Percentiles rank a stretch among this genome's conserved stretches.
These are phyloP conservation scores for Albophoma yamanashiensis DNA, from an alignment of 2,329 filamentous ascomycete genomes.

Conservation along the genomic window DNA sequence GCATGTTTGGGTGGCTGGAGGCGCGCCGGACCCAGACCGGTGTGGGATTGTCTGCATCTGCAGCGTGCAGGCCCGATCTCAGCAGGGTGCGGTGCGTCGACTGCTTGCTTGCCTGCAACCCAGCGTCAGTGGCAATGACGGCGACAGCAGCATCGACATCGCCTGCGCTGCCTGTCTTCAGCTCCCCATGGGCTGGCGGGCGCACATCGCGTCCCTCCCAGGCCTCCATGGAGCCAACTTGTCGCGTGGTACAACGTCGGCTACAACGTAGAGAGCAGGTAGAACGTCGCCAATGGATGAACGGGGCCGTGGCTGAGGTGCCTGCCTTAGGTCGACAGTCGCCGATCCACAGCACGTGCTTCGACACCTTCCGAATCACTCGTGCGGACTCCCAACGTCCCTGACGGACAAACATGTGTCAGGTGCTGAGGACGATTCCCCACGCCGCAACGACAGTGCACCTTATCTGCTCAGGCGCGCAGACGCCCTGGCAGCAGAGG, in stretches of 20 bases:
- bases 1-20: background rate
- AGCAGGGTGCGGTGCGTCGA: background rate
- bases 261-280: background rate
- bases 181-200: background rate
- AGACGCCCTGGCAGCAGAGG: background rate
- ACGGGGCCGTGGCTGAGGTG: background rate
- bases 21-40: conserved; percentile 1
- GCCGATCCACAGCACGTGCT: background rate
- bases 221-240: background rate
- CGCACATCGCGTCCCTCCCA: background rate
- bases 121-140: background rate
- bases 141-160: background rate
- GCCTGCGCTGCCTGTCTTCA: background rate
- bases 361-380: background rate
- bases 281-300: background rate
- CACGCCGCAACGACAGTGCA: background rate
- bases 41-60: conserved; percentile 1
- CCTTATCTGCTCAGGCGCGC: background rate
- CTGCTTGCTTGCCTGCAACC: background rate
- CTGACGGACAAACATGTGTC: background rate
- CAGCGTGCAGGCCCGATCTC: background rate
- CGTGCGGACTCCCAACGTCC: background rate
- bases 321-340: background rate
- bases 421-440: background rate
- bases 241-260: background rate